Evolutionary conservation across 2,329 filamentous ascomycete genomes (phyloP).

Genomic region (Juglanconis juglandina): DNA sequence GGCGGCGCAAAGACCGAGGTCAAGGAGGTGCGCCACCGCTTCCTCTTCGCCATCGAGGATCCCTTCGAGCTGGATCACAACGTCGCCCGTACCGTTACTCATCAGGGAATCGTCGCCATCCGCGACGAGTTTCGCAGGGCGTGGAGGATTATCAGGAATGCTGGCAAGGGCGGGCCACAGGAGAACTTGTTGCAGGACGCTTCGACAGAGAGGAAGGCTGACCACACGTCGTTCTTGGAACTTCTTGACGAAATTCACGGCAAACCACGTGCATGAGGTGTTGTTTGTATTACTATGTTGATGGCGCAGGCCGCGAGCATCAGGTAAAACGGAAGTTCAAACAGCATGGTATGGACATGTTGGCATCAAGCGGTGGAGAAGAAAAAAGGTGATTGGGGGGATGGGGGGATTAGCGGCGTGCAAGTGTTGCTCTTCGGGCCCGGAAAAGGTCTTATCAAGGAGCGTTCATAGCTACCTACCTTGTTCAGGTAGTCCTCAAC

Average conservation of each 20-base stretch:
- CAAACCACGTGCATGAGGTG: not conserved
- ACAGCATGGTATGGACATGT: not conserved
- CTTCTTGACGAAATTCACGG: constrained; percentile 42
- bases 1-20: constrained; percentile 32
- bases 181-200: constrained; percentile 55
- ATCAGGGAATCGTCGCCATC: constrained; percentile 76
- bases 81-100: constrained; percentile 80
- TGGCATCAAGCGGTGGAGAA: not conserved
- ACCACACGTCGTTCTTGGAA: constrained; percentile 29
- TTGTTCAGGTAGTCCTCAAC: no score
- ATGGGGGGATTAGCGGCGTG: no score
- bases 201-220: constrained; percentile 31
- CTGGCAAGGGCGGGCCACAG: constrained; percentile 38
- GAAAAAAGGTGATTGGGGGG: not conserved
- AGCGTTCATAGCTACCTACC: no score
- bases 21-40: constrained; percentile 74
- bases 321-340: not conserved
- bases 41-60: constrained; percentile 86
- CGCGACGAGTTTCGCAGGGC: constrained; percentile 81
- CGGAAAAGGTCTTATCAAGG: no score
- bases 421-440: no score
- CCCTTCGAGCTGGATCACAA: constrained; percentile 88
- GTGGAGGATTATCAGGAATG: constrained; percentile 63
- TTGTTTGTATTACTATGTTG: not conserved
- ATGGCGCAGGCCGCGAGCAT: not conserved